Percentiles rank a stretch among this genome's conserved stretches.
phyloP scores from a whole-genome alignment of 2,329 filamentous ascomycete genomes.

The Venturia oleaginea region DNA sequence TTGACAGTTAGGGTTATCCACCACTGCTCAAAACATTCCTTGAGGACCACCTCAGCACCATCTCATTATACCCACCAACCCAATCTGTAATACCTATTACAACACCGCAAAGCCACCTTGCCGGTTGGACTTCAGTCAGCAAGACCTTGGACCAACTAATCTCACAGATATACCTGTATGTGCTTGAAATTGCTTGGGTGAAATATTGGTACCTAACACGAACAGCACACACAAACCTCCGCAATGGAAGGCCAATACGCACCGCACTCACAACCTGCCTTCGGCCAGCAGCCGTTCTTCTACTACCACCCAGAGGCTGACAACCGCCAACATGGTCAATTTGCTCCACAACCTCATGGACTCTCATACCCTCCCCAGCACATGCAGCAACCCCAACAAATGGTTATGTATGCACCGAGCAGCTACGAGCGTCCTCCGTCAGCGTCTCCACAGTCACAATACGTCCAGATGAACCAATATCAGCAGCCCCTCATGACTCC shows the following conservation, averaged over 20 bases:
- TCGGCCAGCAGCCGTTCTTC: constrained; percentile 71
- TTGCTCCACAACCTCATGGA: constrained; percentile 53
- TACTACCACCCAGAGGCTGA: constrained; percentile 77
- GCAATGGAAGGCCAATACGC: constrained; percentile 58
- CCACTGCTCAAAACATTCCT: constrained; percentile 34
- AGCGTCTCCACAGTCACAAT: constrained; percentile 47
- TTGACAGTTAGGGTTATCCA: constrained; percentile 17
- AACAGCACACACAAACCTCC: constrained; percentile 19
- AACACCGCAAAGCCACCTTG: not conserved
- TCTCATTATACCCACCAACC: not conserved
- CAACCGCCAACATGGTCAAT: constrained; percentile 65
- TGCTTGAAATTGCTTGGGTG: not conserved
- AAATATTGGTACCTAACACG: not conserved
- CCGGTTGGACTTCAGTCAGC: not conserved
- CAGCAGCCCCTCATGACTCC: constrained; percentile 61
- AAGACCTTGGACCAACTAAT: not conserved
- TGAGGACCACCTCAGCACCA: constrained; percentile 16
- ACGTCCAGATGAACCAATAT: constrained; percentile 38
- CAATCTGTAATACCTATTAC: not conserved
- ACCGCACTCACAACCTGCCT: constrained; percentile 42
- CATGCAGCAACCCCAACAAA: constrained; percentile 30
- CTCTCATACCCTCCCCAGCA: constrained; percentile 35
- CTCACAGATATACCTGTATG: constrained; percentile 3
- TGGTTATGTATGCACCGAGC: constrained; percentile 30
- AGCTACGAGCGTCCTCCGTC: constrained; percentile 49